phyloP scores from a whole-genome alignment of 495 filamentous ascomycete species.

The Astrocystis sublimbata region DNA sequence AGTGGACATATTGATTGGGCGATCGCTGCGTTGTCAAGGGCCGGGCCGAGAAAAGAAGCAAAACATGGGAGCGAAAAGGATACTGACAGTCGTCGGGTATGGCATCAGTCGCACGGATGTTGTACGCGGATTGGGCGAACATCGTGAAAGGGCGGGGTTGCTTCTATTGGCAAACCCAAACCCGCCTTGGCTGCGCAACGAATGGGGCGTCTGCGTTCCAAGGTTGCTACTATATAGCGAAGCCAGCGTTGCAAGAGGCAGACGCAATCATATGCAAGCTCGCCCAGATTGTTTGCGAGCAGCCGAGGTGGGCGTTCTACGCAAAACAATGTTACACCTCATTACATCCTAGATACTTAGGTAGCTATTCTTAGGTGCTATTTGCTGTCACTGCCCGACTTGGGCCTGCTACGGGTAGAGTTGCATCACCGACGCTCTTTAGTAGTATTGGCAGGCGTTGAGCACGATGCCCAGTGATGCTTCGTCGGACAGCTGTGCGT shows the following conservation, averaged over 20 bases:
- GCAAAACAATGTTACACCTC: not conserved
- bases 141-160: not conserved
- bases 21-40: not conserved
- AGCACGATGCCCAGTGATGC: too few relatives aligned
- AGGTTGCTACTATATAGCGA: not conserved
- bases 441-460: not conserved
- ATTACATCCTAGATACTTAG: too few relatives aligned
- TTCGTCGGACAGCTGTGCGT: too few relatives aligned
- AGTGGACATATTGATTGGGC: too few relatives aligned
- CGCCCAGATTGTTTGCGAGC: constrained; percentile 12
- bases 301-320: constrained; percentile 10
- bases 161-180: not conserved
- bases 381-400: constrained; percentile 3
- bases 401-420: not conserved
- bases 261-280: constrained; percentile 9
- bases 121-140: constrained; percentile 7
- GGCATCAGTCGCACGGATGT: constrained; percentile 4
- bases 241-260: constrained; percentile 1
- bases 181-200: constrained; percentile 5
- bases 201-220: not conserved
- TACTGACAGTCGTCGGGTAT: constrained; percentile 10
- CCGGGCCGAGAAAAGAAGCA: not conserved
- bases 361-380: constrained; percentile 5
- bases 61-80: not conserved
- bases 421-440: not conserved